A percentile compares a stretch with the other conserved stretches of the same genome.
These are phyloP conservation scores for Tetracladium setigerum DNA, from an alignment of 495 filamentous ascomycete genomes.

Conservation along the genomic window DNA sequence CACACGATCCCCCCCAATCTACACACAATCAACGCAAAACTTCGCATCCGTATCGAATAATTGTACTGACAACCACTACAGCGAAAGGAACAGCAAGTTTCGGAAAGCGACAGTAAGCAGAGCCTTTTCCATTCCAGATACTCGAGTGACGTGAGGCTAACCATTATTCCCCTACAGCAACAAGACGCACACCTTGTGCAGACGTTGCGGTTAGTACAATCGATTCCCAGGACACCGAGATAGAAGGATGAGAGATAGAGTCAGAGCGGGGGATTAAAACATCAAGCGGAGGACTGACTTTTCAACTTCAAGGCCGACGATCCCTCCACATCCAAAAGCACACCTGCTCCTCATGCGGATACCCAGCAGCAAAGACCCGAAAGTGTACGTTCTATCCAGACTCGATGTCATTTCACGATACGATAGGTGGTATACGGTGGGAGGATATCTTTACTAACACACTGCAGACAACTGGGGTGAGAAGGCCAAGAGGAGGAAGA, in stretches of 20 bases:
- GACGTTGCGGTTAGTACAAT: conserved; percentile 87
- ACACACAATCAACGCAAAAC: no score
- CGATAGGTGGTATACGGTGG: conserved; percentile 11
- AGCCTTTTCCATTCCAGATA: no score
- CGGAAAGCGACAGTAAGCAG: conserved; percentile 97
- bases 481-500: conserved; percentile 99
- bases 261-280: background rate
- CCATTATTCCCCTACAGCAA: no score
- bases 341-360: conserved; percentile 94
- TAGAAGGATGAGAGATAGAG: background rate
- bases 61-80: conserved; percentile 13
- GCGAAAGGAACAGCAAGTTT: conserved; percentile 94
- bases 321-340: conserved; percentile 99
- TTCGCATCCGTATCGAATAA: no score
- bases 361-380: conserved; percentile 91
- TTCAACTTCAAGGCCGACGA: conserved; percentile 60
- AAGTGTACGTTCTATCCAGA: conserved; percentile 72
- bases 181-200: conserved; percentile 98
- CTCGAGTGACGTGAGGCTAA: no score
- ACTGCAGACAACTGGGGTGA: conserved; percentile 92
- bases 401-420: no score
- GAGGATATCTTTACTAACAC: conserved; percentile 12
- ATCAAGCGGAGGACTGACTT: conserved; percentile 20
- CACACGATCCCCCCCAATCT: no score
- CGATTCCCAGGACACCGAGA: background rate